phyloP scores from a whole-genome alignment of 1,139 yeast species.

The Saccharomyces hybrid region DNA sequence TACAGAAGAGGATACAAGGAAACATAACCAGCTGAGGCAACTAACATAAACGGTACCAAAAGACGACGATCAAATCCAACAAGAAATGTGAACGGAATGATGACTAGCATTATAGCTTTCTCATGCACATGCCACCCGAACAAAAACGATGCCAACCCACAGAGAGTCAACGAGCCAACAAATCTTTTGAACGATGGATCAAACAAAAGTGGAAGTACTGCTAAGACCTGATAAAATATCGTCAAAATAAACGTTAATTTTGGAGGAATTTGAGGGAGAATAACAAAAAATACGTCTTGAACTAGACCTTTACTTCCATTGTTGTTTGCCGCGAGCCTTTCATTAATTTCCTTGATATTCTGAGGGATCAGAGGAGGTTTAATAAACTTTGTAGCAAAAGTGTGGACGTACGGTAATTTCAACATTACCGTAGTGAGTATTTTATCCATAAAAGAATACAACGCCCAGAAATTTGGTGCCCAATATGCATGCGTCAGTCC shows the following conservation, averaged over 20 bases:
- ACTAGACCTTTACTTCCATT: constrained; percentile 76
- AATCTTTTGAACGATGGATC: constrained; percentile 75
- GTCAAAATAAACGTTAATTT: constrained; percentile 70
- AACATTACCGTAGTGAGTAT: constrained; percentile 48
- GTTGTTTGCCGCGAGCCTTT: constrained; percentile 34
- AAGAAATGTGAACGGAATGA: constrained; percentile 81
- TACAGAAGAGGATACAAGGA: constrained; percentile 82
- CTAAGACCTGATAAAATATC: constrained; percentile 65
- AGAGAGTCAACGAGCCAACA: constrained; percentile 74
- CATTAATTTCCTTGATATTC: constrained; percentile 26
- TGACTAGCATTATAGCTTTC: constrained; percentile 82
- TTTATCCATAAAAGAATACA: constrained; percentile 82
- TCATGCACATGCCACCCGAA: constrained; percentile 99
- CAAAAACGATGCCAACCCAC: constrained; percentile 85
- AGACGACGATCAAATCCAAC: constrained; percentile 66
- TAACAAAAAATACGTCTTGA: constrained; percentile 77
- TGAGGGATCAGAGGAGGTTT: constrained; percentile 26
- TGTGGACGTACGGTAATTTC: constrained; percentile 40
- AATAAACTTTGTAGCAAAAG: constrained; percentile 27
- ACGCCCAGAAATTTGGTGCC: constrained; percentile 98
- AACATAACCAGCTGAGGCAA: constrained; percentile 77
- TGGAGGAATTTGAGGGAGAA: constrained; percentile 77
- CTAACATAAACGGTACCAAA: constrained; percentile 55
- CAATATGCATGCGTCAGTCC: constrained; percentile 97
- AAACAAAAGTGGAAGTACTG: constrained; percentile 65